Percentiles rank a stretch among this genome's conserved stretches.
Conservation (phyloP, 768 basidiomycete genomes). For the Clathrus columnatus region DNA sequence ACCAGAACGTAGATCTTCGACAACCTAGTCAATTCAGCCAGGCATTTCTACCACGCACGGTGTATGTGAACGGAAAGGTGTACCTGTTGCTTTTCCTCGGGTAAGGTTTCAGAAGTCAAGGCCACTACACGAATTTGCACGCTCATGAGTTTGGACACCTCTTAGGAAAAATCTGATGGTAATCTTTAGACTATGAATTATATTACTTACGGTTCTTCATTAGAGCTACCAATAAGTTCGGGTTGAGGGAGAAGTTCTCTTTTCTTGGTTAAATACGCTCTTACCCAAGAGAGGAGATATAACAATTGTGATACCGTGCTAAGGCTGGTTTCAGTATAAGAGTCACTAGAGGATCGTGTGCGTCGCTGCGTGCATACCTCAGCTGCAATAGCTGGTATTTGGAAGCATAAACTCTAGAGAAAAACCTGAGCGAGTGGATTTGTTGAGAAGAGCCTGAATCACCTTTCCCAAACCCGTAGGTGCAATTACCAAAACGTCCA, state of each 20-base stretch:
- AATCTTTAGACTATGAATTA: not conserved
- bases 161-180: conserved; percentile 25
- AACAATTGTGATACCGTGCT: conserved; percentile 67
- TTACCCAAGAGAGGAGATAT: conserved; percentile 70
- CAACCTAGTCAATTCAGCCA: conserved; percentile 38
- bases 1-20: conserved; percentile 49
- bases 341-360: not conserved
- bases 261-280: conserved; percentile 13
- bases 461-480: conserved; percentile 91
- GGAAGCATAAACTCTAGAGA: conserved; percentile 71
- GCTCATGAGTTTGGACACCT: conserved; percentile 50
- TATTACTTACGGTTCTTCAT: conserved; percentile 67
- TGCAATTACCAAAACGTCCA: conserved; percentile 70
- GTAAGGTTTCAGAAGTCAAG: conserved; percentile 56
- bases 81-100: conserved; percentile 48
- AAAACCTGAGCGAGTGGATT: not conserved
- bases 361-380: conserved; percentile 30
- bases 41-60: not conserved
- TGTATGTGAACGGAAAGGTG: not conserved
- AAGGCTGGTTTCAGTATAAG: not conserved
- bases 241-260: not conserved
- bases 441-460: not conserved
- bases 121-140: conserved; percentile 51
- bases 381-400: conserved; percentile 66
- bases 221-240: conserved; percentile 45